Conservation (phyloP, 2,329 filamentous ascomycete genomes). For the Neobulgaria alba region DNA sequence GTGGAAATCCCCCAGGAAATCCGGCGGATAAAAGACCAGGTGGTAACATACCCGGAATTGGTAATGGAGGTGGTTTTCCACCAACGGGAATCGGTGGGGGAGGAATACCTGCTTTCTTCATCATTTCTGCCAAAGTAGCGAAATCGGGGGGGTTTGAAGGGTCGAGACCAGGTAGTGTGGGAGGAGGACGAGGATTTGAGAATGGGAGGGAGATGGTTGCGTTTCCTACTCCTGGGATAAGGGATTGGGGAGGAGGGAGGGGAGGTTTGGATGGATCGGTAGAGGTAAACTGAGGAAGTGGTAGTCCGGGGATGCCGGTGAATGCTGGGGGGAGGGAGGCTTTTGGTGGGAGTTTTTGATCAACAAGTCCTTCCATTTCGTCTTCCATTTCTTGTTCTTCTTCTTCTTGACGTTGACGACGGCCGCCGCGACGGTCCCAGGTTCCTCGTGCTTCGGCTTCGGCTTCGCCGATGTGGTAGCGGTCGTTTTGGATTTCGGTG, state of each 20-base stretch:
- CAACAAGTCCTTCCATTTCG: conserved; percentile 83
- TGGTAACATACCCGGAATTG: conserved; percentile 39
- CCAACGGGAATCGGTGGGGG: conserved; percentile 42
- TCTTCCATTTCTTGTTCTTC: conserved; percentile 92
- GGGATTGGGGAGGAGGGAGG: conserved; percentile 28
- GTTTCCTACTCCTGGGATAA: conserved; percentile 31
- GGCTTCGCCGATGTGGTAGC: conserved; percentile 90
- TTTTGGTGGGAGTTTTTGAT: conserved; percentile 72
- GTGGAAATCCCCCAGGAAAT: conserved; percentile 27
- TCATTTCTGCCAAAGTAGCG: conserved; percentile 53
- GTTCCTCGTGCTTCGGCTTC: conserved; percentile 93
- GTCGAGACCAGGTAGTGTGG: conserved; percentile 45
- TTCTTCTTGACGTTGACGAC: conserved; percentile 76
- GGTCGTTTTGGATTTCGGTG: conserved; percentile 74
- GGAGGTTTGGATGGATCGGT: conserved; percentile 29
- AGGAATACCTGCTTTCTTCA: conserved; percentile 55
- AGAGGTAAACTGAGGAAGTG: conserved; percentile 31
- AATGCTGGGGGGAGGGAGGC: conserved; percentile 52
- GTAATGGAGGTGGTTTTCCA: conserved; percentile 23
- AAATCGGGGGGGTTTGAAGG: conserved; percentile 52
- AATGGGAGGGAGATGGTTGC: conserved; percentile 10
- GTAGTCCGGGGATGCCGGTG: conserved; percentile 30
- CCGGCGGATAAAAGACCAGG: conserved; percentile 38
- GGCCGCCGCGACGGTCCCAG: conserved; percentile 72
- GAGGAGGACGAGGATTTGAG: conserved; percentile 32